Conservation (phyloP, 257 asterid genomes). For the Coffea canephora region DNA sequence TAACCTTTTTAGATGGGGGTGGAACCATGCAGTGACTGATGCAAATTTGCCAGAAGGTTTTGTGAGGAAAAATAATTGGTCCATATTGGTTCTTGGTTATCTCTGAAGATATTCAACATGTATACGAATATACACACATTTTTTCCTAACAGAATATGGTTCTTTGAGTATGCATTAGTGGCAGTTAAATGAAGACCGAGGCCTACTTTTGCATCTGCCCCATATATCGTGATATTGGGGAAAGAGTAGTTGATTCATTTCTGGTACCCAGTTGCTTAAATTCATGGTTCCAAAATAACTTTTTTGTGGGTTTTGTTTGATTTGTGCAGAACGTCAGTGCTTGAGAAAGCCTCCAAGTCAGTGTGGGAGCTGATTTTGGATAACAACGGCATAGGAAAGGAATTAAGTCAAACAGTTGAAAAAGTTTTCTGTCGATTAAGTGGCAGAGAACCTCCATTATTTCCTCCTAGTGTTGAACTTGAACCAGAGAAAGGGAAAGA, state of each 20-base stretch:
- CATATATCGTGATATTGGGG: neutral
- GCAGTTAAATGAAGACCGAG: neutral
- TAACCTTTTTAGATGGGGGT: neutral
- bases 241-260: too few relatives aligned
- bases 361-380: slow-evolving; percentile 95
- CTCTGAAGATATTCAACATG: neutral
- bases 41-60: neutral
- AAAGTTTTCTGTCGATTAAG: slow-evolving; percentile 83
- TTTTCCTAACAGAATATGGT: neutral
- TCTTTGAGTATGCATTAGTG: neutral
- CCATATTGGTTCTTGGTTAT: neutral
- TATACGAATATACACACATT: too few relatives aligned
- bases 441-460: slow-evolving; percentile 86
- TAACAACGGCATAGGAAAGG: slow-evolving; percentile 82
- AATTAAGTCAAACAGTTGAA: slow-evolving; percentile 79
- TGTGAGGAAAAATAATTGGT: neutral
- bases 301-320: slow-evolving; percentile 16
- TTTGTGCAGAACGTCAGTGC: slow-evolving; percentile 77
- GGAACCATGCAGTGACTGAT: neutral
- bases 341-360: slow-evolving; percentile 93
- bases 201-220: neutral
- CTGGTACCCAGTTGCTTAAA: neutral
- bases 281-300: neutral
- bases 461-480: slow-evolving; percentile 40
- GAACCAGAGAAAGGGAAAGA: slow-evolving; percentile 55